phyloP scores from a whole-genome alignment of 306 rosid genomes.

The Bauhinia variegata region DNA sequence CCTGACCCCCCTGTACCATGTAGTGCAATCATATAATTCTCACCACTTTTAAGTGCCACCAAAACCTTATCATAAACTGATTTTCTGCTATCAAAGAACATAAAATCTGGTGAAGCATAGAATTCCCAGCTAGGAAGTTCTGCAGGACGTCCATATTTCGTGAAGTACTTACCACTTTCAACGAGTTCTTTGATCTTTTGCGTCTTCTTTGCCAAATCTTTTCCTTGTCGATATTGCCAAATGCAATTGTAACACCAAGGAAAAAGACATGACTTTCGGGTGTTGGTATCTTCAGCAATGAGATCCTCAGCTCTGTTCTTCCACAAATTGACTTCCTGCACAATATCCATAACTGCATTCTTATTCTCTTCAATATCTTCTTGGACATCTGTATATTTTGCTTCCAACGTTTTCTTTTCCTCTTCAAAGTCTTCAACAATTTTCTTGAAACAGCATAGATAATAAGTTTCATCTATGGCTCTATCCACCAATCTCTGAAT shows the following conservation, averaged over 20 bases:
- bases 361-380: background rate
- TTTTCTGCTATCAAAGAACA: background rate
- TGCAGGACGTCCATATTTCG: background rate
- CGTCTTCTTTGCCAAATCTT: background rate
- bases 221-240: background rate
- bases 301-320: background rate
- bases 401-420: background rate
- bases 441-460: background rate
- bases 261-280: background rate
- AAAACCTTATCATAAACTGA: background rate
- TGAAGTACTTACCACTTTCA: background rate
- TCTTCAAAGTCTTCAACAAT: background rate
- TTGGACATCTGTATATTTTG: background rate
- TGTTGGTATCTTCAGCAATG: conserved; percentile 6
- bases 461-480: background rate
- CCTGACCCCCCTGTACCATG: background rate
- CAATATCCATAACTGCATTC: background rate
- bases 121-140: background rate
- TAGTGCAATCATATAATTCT: background rate
- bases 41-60: background rate
- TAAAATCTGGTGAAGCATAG: background rate
- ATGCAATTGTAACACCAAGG: conserved; percentile 6
- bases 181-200: background rate
- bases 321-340: background rate
- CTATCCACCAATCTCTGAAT: background rate